These are phyloP conservation scores for Hypoxylon rubiginosum DNA, from an alignment of 2,329 filamentous ascomycete species.

Conservation along the genomic window DNA sequence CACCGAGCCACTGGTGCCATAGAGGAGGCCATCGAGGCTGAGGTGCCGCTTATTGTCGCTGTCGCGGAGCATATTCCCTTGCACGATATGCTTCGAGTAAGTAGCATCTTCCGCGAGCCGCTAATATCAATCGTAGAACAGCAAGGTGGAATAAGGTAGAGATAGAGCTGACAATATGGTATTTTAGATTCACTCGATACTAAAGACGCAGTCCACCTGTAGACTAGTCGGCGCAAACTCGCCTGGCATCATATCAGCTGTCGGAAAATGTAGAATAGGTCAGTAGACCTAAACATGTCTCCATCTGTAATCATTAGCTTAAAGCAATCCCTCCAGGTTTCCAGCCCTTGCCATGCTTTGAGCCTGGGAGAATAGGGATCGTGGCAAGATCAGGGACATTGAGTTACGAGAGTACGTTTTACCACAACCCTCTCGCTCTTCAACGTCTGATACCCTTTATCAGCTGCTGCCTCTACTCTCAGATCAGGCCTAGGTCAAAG, in stretches of 20 bases:
- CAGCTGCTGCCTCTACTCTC: constrained; percentile 77
- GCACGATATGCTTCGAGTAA: constrained; percentile 77
- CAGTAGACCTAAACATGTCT: background rate
- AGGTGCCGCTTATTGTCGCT: constrained; percentile 80
- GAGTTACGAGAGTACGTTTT: constrained; percentile 70
- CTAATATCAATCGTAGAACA: background rate
- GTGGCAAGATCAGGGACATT: constrained; percentile 81
- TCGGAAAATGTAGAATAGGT: constrained; percentile 69
- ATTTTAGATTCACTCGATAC: constrained; percentile 62
- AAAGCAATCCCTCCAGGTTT: constrained; percentile 71
- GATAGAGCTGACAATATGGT: background rate
- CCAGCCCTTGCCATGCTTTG: constrained; percentile 80
- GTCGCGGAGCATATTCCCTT: constrained; percentile 82
- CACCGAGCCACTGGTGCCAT: constrained; percentile 79
- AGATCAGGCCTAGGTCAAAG: constrained; percentile 78
- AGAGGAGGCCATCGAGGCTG: constrained; percentile 82
- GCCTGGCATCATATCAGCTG: constrained; percentile 79
- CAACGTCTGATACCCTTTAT: constrained; percentile 14
- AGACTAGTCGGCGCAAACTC: constrained; percentile 80
- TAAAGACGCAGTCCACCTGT: constrained; percentile 77
- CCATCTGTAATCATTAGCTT: background rate
- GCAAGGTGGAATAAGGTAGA: background rate
- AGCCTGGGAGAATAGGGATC: constrained; percentile 76
- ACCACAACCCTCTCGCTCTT: background rate
- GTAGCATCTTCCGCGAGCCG: constrained; percentile 35